A percentile compares a stretch with the other conserved stretches of the same genome.
These are phyloP conservation scores for Cryptosporidium sp. DNA, from an alignment of 169 alveolate genomes.

Conservation along the genomic window DNA sequence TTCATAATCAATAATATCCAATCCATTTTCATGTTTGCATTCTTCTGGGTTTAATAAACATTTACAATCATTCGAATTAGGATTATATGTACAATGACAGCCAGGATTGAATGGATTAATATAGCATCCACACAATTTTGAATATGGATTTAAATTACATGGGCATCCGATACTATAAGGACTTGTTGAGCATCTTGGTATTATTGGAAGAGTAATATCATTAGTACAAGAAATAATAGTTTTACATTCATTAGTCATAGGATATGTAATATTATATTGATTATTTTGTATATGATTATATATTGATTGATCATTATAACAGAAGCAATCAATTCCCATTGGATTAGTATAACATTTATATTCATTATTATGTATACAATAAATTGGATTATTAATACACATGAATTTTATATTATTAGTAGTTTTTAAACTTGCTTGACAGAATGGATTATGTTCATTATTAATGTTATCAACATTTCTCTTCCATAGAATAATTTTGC, in stretches of 20 bases:
- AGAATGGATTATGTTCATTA: constrained; percentile 37
- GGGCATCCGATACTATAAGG: constrained; percentile 70
- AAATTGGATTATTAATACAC: constrained; percentile 67
- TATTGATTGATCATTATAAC: constrained; percentile 33
- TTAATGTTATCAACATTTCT: neutral
- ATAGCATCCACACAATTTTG: constrained; percentile 65
- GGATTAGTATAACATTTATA: constrained; percentile 63
- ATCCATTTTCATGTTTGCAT: constrained; percentile 21
- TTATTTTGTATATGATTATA: neutral
- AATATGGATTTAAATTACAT: constrained; percentile 67
- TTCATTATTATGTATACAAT: constrained; percentile 55
- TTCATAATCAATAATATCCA: constrained; percentile 14
- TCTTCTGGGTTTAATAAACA: constrained; percentile 48
- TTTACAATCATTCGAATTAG: constrained; percentile 38
- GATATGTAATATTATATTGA: neutral
- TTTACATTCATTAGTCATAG: constrained; percentile 39
- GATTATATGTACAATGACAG: constrained; percentile 56
- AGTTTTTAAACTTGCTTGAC: constrained; percentile 32
- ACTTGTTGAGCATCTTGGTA: constrained; percentile 57
- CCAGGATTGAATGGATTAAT: constrained; percentile 70
- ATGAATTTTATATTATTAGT: constrained; percentile 9
- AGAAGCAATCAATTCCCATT: constrained; percentile 62
- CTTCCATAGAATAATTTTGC: constrained; percentile 28
- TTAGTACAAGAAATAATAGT: constrained; percentile 45
- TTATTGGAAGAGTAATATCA: constrained; percentile 35